Evolutionary conservation across 2,329 filamentous ascomycete species (phyloP), one percentile per base, ranked within the genome.

Genomic region (Cladobotryum mycophilum): DNA sequence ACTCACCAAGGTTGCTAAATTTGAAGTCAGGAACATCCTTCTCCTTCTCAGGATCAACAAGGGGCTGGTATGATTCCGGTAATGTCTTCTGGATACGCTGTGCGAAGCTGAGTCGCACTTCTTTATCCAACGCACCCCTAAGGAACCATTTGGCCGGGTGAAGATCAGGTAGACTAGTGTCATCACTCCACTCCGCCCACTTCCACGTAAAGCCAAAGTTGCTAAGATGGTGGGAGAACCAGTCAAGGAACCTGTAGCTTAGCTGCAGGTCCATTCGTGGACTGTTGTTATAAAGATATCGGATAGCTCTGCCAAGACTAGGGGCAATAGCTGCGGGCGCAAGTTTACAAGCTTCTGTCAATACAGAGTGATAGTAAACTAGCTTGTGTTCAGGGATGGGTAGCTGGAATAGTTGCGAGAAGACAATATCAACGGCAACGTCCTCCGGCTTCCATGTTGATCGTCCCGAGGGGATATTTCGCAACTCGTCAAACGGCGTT

Each of bases 151-250:
- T 96, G 71, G 85, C 87, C 1, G 93, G 91, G 65, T 96, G 83
- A 34, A 93, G 72, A 53, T 85, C 76, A 0, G 88, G 80, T 22
- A 95, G 78, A 41, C 82, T 78, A 14, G 96, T 83, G 64, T 97
- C 90, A 14, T 91, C 89, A 44, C 88, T 79, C 93, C 93, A 99
- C 71, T 99, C 93, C 14, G 87, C 85, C 93, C 93, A 99, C 70
- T 97, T 97, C 93, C 93, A 99, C 9, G 93, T 93, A 67, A 97
- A 99, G 48, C 95, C 93, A 65, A 99, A 99, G 72, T 99, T 99
- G 72, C 91, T 96, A 58, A 99, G 73, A 72, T 99, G 93, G 67
- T 99, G 93, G 15, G 92, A 82, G 64, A 99, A 99, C 93, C 93
- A 99, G 67, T 97, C 92, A 64, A 96, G 76, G 70, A 97, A 97